Conservation (phyloP, 2,329 filamentous ascomycete genomes). For the Fusarium sp. region DNA sequence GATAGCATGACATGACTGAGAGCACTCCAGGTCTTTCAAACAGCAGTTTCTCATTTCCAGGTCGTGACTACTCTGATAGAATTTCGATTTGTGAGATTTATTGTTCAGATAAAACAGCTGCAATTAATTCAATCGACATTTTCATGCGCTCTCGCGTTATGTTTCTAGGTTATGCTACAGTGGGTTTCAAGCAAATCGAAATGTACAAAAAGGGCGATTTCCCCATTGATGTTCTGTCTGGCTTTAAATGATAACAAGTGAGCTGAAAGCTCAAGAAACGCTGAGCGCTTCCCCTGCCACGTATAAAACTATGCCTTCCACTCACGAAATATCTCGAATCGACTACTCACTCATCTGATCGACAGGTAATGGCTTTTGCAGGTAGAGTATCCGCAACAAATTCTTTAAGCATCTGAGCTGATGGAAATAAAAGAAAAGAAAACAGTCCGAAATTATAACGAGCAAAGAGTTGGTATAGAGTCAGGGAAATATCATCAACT, state of each 20-base stretch:
- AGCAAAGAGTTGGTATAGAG: not conserved
- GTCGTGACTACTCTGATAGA: not conserved
- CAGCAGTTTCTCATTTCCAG: not conserved
- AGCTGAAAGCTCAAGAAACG: not conserved
- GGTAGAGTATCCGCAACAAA: not conserved
- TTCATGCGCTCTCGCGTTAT: constrained; percentile 23
- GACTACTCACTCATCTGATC: not conserved
- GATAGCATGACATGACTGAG: not conserved
- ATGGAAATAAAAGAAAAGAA: not conserved
- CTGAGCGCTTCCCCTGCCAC: not conserved
- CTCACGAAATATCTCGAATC: not conserved
- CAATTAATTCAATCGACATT: not conserved
- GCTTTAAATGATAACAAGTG: not conserved
- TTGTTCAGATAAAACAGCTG: not conserved
- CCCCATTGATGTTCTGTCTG: not conserved
- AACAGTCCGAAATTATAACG: not conserved
- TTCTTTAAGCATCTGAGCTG: not conserved
- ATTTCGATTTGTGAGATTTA: not conserved
- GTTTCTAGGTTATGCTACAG: constrained; percentile 34
- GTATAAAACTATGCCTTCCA: not conserved
- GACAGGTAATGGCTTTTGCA: not conserved
- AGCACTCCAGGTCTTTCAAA: not conserved
- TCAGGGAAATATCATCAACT: not conserved
- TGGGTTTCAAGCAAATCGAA: not conserved
- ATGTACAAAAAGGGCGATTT: constrained; percentile 18